These are phyloP conservation scores for Suillus ampliporus DNA, from an alignment of 768 basidiomycete species.

Conservation along the genomic window DNA sequence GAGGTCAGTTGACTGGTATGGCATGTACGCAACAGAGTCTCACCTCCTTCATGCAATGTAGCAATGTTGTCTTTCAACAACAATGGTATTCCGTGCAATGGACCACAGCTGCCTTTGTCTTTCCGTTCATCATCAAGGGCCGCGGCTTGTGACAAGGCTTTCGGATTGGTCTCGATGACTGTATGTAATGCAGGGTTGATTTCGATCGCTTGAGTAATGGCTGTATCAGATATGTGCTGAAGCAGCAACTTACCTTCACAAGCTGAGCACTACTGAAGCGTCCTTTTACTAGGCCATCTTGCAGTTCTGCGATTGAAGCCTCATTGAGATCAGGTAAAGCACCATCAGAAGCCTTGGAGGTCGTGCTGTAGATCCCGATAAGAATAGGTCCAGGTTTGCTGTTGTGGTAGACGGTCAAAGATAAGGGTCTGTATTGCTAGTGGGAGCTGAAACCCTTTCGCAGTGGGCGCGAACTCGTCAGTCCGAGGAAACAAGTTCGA, in stretches of 20 bases:
- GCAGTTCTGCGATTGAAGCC: slow-evolving; percentile 40
- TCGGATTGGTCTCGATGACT: slow-evolving; percentile 41
- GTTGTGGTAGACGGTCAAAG: background rate
- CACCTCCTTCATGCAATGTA: slow-evolving; percentile 30
- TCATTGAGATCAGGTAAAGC: slow-evolving; percentile 43
- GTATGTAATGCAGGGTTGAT: slow-evolving; percentile 42
- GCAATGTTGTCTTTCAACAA: slow-evolving; percentile 32
- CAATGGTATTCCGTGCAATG: slow-evolving; percentile 40
- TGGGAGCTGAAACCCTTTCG: background rate
- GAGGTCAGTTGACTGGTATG: background rate
- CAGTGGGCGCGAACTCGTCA: background rate
- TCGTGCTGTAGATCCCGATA: background rate
- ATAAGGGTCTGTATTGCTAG: background rate
- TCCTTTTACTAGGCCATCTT: slow-evolving; percentile 35
- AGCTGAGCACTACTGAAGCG: slow-evolving; percentile 43
- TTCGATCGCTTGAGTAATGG: slow-evolving; percentile 14
- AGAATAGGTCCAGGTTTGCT: background rate
- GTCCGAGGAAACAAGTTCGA: background rate
- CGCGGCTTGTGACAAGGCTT: slow-evolving; percentile 35
- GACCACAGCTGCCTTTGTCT: slow-evolving; percentile 24
- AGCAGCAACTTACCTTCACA: slow-evolving; percentile 30
- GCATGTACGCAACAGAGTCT: background rate
- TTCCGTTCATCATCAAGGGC: slow-evolving; percentile 34
- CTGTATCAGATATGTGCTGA: background rate
- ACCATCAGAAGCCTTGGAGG: background rate